Percentiles rank a stretch among this genome's conserved stretches.
These are phyloP conservation scores for Dactylonectria macrodidyma DNA, from an alignment of 2,329 filamentous ascomycete genomes.

Conservation along the genomic window DNA sequence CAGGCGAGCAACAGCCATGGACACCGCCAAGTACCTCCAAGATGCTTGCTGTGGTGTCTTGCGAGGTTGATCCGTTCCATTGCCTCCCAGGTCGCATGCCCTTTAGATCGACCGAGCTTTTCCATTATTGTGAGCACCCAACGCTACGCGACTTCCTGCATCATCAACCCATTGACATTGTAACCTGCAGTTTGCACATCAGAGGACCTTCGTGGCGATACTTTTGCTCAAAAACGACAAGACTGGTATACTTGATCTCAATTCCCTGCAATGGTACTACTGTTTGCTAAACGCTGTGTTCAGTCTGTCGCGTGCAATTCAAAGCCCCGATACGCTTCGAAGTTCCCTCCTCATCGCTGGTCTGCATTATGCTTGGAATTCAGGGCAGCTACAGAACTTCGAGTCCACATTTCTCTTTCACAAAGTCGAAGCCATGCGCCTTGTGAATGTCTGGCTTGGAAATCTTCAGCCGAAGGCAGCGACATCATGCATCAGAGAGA, in stretches of 20 bases:
- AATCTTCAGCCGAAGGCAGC: constrained; percentile 1
- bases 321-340: constrained; percentile 36
- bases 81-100: constrained; percentile 38
- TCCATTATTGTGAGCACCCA: constrained; percentile 40
- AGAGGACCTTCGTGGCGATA: constrained; percentile 9
- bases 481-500: constrained; percentile 31
- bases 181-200: not conserved
- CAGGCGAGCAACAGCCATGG: constrained; percentile 43
- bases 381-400: constrained; percentile 30
- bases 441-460: constrained; percentile 31
- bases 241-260: constrained; percentile 21
- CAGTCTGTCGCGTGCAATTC: constrained; percentile 31
- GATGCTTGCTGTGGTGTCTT: constrained; percentile 17
- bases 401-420: constrained; percentile 41
- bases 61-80: constrained; percentile 19
- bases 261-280: not conserved
- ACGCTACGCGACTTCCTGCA: too few relatives aligned
- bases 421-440: constrained; percentile 38
- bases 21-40: not conserved
- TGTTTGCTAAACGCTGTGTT: not conserved
- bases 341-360: constrained; percentile 41
- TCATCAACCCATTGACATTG: not conserved
- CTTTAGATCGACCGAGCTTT: constrained; percentile 40
- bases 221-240: not conserved
- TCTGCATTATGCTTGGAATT: constrained; percentile 40